A percentile compares a stretch with the other conserved stretches of the same genome.
These are phyloP conservation scores for Boletus sp. DNA, from an alignment of 1,284 basidiomycete species.

Conservation along the genomic window DNA sequence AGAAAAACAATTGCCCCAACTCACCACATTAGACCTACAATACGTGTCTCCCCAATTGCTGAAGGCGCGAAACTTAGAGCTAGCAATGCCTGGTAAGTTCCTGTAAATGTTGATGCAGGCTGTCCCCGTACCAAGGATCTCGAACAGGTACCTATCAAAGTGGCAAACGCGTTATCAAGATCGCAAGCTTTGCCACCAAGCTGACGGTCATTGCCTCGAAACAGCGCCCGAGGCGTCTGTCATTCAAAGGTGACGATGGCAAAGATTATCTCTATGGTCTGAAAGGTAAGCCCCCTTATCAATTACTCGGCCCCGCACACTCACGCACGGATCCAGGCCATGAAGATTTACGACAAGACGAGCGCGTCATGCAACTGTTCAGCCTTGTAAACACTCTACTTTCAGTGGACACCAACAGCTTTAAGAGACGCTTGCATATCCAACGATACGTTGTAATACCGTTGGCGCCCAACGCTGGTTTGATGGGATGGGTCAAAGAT, in stretches of 20 bases:
- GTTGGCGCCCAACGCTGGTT: slow-evolving; percentile 92
- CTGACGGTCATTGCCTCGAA: slow-evolving; percentile 96
- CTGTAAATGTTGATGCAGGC: not conserved
- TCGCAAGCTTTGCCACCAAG: slow-evolving; percentile 82
- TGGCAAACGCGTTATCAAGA: slow-evolving; percentile 83
- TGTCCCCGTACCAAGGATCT: not conserved
- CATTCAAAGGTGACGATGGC: slow-evolving; percentile 88
- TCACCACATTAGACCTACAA: slow-evolving; percentile 93
- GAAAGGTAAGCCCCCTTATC: slow-evolving; percentile 60
- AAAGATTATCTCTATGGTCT: slow-evolving; percentile 91
- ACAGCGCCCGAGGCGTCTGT: slow-evolving; percentile 90
- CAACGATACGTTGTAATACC: slow-evolving; percentile 94
- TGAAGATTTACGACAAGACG: slow-evolving; percentile 98
- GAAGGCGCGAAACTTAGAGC: slow-evolving; percentile 84
- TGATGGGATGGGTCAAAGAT: slow-evolving; percentile 94
- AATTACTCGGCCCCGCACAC: not conserved
- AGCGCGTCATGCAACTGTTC: slow-evolving; percentile 99
- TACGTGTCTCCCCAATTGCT: slow-evolving; percentile 94
- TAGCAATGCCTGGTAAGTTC: slow-evolving; percentile 85
- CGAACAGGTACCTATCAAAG: slow-evolving; percentile 85
- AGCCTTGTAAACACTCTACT: slow-evolving; percentile 95
- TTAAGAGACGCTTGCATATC: slow-evolving; percentile 94
- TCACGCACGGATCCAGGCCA: slow-evolving; percentile 57
- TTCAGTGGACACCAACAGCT: slow-evolving; percentile 89
- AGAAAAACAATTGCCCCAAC: slow-evolving; percentile 87